phyloP scores from a whole-genome alignment of 495 filamentous ascomycete species.

The Aspergillus affinis region DNA sequence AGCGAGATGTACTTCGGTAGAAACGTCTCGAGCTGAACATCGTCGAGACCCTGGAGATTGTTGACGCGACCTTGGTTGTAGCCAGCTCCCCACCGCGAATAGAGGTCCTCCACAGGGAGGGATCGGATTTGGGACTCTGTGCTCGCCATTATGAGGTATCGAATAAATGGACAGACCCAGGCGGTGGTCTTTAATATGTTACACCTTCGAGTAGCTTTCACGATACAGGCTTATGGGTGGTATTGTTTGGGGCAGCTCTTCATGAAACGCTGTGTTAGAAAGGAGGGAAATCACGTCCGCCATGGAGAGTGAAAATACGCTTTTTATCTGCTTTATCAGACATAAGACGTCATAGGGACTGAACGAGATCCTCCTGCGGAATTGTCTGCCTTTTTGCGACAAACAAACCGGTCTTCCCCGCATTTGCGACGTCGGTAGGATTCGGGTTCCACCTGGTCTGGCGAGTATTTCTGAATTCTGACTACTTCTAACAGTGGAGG shows the following conservation, averaged over 20 bases:
- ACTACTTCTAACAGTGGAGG: no score
- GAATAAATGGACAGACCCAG: no score
- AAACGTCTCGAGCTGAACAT: not conserved
- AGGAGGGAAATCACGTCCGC: no score
- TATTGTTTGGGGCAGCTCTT: no score
- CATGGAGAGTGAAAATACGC: no score
- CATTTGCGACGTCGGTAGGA: not conserved
- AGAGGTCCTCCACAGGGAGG: not conserved
- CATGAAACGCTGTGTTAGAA: no score
- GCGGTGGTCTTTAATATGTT: no score
- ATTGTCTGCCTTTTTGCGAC: not conserved
- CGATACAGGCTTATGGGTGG: no score
- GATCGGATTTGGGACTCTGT: not conserved
- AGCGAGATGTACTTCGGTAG: not conserved
- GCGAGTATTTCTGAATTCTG: no score
- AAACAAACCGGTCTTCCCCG: not conserved
- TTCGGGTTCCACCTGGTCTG: not conserved
- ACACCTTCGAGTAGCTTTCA: no score
- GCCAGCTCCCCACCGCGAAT: not conserved
- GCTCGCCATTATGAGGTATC: not conserved
- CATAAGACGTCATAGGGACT: no score
- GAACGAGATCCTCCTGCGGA: not conserved
- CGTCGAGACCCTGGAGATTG: not conserved
- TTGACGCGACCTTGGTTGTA: not conserved
- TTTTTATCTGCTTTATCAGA: not conserved